Percentiles rank a stretch among this genome's conserved stretches.
Conservation (phyloP, 768 basidiomycete genomes). For the Leccinum pellstonianum region DNA sequence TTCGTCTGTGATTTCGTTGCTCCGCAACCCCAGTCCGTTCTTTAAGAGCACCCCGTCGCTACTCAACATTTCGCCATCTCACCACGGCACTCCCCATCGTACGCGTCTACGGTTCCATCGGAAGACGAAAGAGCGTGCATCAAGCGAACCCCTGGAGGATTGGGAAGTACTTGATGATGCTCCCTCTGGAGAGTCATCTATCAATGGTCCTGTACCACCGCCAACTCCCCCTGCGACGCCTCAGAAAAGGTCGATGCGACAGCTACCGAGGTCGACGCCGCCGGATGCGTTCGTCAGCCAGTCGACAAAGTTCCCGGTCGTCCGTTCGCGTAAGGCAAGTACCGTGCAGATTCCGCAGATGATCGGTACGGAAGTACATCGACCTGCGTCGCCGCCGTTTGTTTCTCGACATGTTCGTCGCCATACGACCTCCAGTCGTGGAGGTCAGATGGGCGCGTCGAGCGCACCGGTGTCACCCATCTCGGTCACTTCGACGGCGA, state of each 20-base stretch:
- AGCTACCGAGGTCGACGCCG: conserved; percentile 10
- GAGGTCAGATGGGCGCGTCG: conserved; percentile 27
- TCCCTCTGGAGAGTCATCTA: conserved; percentile 26
- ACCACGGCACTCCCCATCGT: conserved; percentile 30
- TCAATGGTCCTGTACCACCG: conserved; percentile 23
- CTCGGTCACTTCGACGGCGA: conserved; percentile 28
- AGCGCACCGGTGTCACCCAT: conserved; percentile 35
- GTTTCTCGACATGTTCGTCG: conserved; percentile 34
- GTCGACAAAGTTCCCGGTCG: conserved; percentile 7
- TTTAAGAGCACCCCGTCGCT: conserved; percentile 36
- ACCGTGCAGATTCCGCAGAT: conserved; percentile 25
- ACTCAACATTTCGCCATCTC: conserved; percentile 31
- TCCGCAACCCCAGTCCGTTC: conserved; percentile 36
- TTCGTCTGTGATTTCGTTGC: conserved; percentile 33
- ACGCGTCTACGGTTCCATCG: conserved; percentile 34
- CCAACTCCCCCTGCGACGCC: conserved; percentile 23
- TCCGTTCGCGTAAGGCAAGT: conserved; percentile 27
- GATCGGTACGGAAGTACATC: conserved; percentile 15
- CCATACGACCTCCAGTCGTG: conserved; percentile 33
- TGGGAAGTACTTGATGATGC: conserved; percentile 34
- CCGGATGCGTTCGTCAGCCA: conserved; percentile 18
- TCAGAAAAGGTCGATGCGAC: conserved; percentile 17
- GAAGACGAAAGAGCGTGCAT: conserved; percentile 35
- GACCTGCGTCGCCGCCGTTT: conserved; percentile 36
- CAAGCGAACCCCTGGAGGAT: conserved; percentile 34